These are phyloP conservation scores for Breviolum minutum DNA, from an alignment of 73 alveolate genomes.

Conservation along the genomic window DNA sequence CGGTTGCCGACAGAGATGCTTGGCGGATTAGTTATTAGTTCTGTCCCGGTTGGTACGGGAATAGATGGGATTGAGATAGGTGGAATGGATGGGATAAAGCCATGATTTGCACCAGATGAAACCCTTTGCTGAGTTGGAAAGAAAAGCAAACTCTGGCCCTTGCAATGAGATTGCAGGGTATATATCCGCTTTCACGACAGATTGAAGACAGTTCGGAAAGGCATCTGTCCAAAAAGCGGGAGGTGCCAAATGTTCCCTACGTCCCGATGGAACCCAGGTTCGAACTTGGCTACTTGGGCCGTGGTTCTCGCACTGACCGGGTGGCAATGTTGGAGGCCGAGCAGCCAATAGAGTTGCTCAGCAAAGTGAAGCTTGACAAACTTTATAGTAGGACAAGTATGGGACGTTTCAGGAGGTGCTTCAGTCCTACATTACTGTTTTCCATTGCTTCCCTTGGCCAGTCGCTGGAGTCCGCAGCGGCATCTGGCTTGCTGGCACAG, in stretches of 20 bases:
- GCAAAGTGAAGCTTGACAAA: neutral
- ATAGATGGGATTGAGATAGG: neutral
- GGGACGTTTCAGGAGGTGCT: neutral
- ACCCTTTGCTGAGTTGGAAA: too few species aligned
- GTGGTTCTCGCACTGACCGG: conserved; percentile 40
- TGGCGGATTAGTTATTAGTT: neutral
- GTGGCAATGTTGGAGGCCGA: conserved; percentile 88
- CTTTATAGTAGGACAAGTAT: neutral
- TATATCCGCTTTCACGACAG: too few species aligned
- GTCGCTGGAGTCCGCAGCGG: conserved; percentile 51
- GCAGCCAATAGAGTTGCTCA: neutral
- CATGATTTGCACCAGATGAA: too few species aligned
- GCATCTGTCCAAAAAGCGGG: too few species aligned
- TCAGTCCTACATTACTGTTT: neutral
- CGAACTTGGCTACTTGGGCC: conserved; percentile 83
- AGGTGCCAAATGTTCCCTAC: too few species aligned
- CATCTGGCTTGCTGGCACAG: conserved; percentile 69
- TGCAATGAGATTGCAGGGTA: too few species aligned
- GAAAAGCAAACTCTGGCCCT: too few species aligned
- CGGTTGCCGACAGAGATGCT: conserved; percentile 33
- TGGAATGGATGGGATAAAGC: too few species aligned
- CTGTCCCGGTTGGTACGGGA: too few species aligned
- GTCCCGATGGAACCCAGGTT: neutral
- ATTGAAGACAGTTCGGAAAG: too few species aligned
- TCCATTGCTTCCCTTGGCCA: neutral